Conservation (phyloP, 2,329 filamentous ascomycete species). For the Penicillium sp. region DNA sequence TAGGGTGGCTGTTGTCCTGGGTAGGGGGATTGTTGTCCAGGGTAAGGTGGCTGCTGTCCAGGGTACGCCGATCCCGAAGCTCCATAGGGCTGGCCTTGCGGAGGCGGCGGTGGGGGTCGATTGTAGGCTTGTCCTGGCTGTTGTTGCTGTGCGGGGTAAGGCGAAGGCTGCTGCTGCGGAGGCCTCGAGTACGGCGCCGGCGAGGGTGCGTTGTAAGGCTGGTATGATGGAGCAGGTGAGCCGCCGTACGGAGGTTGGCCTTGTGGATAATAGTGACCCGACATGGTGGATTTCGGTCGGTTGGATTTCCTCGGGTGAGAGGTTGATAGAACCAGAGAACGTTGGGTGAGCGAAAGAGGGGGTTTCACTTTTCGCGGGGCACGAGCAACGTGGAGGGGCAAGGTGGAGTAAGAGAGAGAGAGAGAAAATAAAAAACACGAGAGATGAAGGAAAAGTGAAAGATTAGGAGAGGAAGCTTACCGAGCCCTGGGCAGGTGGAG, state of each 20-base stretch:
- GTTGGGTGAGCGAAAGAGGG: neutral
- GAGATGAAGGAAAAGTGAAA: conserved; percentile 3
- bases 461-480: conserved; percentile 34
- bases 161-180: conserved; percentile 31
- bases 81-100: conserved; percentile 39
- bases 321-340: conserved; percentile 3
- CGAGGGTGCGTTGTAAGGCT: conserved; percentile 38
- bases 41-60: conserved; percentile 29
- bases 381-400: conserved; percentile 11
- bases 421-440: neutral
- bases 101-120: conserved; percentile 46
- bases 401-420: neutral
- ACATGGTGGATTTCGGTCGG: conserved; percentile 33
- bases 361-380: too few relatives aligned
- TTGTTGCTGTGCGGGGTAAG: conserved; percentile 30
- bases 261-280: conserved; percentile 39
- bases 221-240: conserved; percentile 36
- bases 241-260: conserved; percentile 38
- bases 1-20: conserved; percentile 14
- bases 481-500: conserved; percentile 37
- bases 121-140: conserved; percentile 38
- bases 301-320: neutral
- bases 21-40: conserved; percentile 20
- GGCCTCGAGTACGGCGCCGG: conserved; percentile 39
- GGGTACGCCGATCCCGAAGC: conserved; percentile 30